Evolutionary conservation across 495 filamentous ascomycete species (phyloP), one percentile per base, ranked within the genome.

Genomic region (Hypomontagnella submonticulosa): DNA sequence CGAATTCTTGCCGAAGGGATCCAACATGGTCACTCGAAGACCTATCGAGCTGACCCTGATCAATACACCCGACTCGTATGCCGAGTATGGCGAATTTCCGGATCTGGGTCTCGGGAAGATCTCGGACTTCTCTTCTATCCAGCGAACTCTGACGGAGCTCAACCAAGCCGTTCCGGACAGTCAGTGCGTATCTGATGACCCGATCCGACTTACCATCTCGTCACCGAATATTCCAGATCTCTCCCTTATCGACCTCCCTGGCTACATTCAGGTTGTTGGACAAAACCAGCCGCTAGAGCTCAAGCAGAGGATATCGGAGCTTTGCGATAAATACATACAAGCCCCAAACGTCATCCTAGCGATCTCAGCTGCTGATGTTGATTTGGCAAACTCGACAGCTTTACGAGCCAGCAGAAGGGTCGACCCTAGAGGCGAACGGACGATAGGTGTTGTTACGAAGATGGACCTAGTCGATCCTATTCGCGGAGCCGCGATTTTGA

Each of bases 251-350:
- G 95, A 99, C 73, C 86, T 99, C 8, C 95, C 95, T 2, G 95
- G 95, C 0, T 99, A 99, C 67, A 98, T 99, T 48, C 95, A 98
- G 71, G 92, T 99, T 42, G 89, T 90, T 33, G 92, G 93, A 7
- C 84, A 89, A 43, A 93, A 97, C 73, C 95, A 99, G 63, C 95
- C 95, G 0, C 77, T 87, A 11, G 92, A 97, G 76, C 79, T 99
- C 63, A 98, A 98, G 77, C 87, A 92, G 73, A 97, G 96, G 81
- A 99, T 99, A 70, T 85, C 89, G 6, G 93, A 97, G 68, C 88
- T 99, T 19, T 99, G 95, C 71, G 96, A 99, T 73, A 97, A 95
- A 81, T 99, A 98, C 71, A 98, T 99, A 57, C 91, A 96, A 73
- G 77, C 93, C 4, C 95, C 95, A 4, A 99, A 99, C 71, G 89